These are phyloP conservation scores for Apiospora koreana DNA, from an alignment of 2,329 filamentous ascomycete species.

Conservation along the genomic window DNA sequence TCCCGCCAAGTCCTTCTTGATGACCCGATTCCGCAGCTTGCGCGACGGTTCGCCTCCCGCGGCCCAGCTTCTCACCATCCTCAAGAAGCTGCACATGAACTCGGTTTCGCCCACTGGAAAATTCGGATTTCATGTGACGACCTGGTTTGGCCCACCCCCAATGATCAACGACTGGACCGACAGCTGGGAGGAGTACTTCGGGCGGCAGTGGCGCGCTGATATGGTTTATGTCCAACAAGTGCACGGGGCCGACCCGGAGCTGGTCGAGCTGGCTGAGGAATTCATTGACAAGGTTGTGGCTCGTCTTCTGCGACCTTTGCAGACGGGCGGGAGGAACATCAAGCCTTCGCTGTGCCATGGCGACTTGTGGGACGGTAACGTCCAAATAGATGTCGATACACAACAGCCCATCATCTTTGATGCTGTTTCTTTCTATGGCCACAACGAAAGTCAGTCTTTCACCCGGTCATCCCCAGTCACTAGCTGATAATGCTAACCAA, in stretches of 20 bases:
- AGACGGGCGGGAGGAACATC: not conserved
- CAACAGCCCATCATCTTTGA: constrained; percentile 30
- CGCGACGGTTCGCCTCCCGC: not conserved
- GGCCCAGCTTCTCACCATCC: constrained; percentile 10
- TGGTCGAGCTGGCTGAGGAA: not conserved
- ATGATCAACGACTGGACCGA: constrained; percentile 27
- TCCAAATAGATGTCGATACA: constrained; percentile 23
- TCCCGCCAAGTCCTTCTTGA: constrained; percentile 2
- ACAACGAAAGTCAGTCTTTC: constrained; percentile 28
- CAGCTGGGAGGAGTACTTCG: constrained; percentile 30
- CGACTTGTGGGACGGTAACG: constrained; percentile 33
- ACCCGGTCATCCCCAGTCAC: too few relatives aligned
- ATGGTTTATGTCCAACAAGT: constrained; percentile 15
- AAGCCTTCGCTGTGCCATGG: constrained; percentile 21
- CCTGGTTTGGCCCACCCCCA: constrained; percentile 24
- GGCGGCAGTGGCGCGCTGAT: constrained; percentile 16
- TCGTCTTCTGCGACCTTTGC: not conserved
- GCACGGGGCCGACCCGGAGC: not conserved
- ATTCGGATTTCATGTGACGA: constrained; percentile 30
- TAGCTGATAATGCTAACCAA: not conserved
- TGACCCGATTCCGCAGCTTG: not conserved
- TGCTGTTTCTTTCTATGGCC: constrained; percentile 30
- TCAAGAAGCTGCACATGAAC: constrained; percentile 22
- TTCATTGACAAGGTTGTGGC: not conserved
- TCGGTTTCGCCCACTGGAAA: constrained; percentile 26